Conservation (phyloP, 805 yeast species). For the Candida insectorum region DNA sequence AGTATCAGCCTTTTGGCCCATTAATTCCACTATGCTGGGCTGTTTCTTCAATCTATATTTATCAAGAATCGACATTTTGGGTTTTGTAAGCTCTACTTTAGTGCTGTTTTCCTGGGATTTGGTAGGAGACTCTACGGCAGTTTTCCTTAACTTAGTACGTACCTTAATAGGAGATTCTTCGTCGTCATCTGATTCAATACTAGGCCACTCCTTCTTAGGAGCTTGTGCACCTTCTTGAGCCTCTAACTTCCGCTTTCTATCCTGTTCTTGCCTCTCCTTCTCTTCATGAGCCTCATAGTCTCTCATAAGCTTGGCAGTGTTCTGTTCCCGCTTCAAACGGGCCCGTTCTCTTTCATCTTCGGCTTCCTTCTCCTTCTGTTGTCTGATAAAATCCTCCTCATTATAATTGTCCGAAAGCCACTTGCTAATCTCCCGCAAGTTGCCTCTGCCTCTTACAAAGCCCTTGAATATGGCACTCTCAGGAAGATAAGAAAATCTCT, state of each 20-base stretch:
- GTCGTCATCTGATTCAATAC: constrained; percentile 28
- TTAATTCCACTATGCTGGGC: constrained; percentile 24
- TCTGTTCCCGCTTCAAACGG: constrained; percentile 2
- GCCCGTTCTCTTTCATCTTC: constrained; percentile 10
- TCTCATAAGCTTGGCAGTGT: constrained; percentile 5
- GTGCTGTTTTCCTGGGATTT: constrained; percentile 21
- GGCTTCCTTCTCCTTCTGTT: constrained; percentile 12
- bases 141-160: constrained; percentile 19
- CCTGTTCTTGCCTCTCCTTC: not conserved
- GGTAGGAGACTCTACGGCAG: constrained; percentile 19
- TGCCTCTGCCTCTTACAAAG: constrained; percentile 41
- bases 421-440: constrained; percentile 35
- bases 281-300: constrained; percentile 8
- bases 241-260: constrained; percentile 1
- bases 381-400: not conserved
- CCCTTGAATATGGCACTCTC: constrained; percentile 41
- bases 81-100: constrained; percentile 37
- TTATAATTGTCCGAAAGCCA: constrained; percentile 36
- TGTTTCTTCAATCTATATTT: constrained; percentile 34
- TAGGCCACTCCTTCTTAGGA: constrained; percentile 3
- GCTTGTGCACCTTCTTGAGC: not conserved
- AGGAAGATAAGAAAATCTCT: constrained; percentile 34
- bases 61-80: constrained; percentile 41
- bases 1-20: constrained; percentile 7
- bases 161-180: constrained; percentile 35